Percentiles rank a stretch among this genome's conserved stretches.
Conservation (phyloP, 257 asterid species). For the Ophiorrhiza pumila region DNA sequence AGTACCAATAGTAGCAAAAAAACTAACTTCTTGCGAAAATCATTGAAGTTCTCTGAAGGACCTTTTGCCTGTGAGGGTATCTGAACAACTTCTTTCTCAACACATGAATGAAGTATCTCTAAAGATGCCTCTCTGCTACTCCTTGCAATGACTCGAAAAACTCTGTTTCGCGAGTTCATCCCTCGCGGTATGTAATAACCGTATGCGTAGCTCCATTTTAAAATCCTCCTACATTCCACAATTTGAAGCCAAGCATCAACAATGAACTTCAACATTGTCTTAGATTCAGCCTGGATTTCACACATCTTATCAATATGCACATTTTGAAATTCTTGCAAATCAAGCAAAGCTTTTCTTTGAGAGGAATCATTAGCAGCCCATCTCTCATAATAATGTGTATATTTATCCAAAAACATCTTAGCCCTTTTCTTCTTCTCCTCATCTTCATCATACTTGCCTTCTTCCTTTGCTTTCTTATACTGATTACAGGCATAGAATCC, state of each 20-base stretch:
- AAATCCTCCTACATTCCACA: constrained; percentile 1
- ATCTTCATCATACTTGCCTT: neutral
- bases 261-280: neutral
- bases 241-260: neutral
- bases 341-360: too few relatives aligned
- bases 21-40: too few relatives aligned
- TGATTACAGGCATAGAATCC: neutral
- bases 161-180: neutral
- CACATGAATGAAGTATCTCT: too few relatives aligned
- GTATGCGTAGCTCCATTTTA: constrained; percentile 1
- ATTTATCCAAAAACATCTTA: too few relatives aligned
- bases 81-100: too few relatives aligned
- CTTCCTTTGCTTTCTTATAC: neutral
- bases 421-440: neutral
- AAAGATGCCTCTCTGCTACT: neutral
- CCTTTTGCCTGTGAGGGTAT: too few relatives aligned
- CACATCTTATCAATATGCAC: neutral
- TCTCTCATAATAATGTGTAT: too few relatives aligned
- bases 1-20: too few relatives aligned
- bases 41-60: too few relatives aligned
- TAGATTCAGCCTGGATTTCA: neutral
- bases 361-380: too few relatives aligned
- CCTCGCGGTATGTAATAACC: too few relatives aligned
- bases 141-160: neutral
- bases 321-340: too few relatives aligned